These are phyloP conservation scores for Amanita jacksonii DNA, from an alignment of 768 basidiomycete species.

Conservation along the genomic window DNA sequence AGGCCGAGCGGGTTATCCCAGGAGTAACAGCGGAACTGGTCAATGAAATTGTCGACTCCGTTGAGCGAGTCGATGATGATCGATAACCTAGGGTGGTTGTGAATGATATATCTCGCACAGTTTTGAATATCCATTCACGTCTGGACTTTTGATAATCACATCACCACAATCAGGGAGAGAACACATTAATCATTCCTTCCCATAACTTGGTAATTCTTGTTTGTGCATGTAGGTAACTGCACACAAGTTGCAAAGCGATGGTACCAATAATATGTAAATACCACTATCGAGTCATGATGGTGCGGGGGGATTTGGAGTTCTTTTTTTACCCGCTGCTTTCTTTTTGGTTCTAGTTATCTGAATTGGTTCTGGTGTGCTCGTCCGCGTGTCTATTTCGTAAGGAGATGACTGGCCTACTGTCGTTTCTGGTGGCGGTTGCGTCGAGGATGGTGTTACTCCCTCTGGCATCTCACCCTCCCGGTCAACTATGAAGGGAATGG, in stretches of 20 bases:
- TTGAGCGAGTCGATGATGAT: slow-evolving; percentile 81
- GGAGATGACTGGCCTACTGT: slow-evolving; percentile 25
- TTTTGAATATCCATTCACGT: no score
- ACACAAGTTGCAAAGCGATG: no score
- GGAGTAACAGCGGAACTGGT: slow-evolving; percentile 90
- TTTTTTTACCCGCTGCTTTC: slow-evolving; percentile 52
- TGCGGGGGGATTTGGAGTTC: slow-evolving; percentile 24
- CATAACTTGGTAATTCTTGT: no score
- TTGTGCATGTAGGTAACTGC: no score
- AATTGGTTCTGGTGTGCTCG: slow-evolving; percentile 59
- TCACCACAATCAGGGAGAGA: no score
- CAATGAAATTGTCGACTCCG: slow-evolving; percentile 89
- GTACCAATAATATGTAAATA: no score
- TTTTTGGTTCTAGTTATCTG: slow-evolving; percentile 71
- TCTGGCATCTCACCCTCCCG: slow-evolving; percentile 82
- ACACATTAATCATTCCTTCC: no score
- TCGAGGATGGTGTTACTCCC: slow-evolving; percentile 19
- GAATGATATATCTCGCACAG: not conserved
- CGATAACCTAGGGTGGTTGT: slow-evolving; percentile 25
- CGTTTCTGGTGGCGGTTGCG: slow-evolving; percentile 16
- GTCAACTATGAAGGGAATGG: slow-evolving; percentile 55
- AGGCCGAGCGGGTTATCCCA: slow-evolving; percentile 92
- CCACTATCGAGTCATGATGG: not conserved
- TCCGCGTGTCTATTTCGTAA: slow-evolving; percentile 35
- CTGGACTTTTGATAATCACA: no score